Evolutionary conservation across 106 monocot genomes (phyloP), one percentile per base, ranked within the genome.

Genomic region (Dioscorea alata): DNA sequence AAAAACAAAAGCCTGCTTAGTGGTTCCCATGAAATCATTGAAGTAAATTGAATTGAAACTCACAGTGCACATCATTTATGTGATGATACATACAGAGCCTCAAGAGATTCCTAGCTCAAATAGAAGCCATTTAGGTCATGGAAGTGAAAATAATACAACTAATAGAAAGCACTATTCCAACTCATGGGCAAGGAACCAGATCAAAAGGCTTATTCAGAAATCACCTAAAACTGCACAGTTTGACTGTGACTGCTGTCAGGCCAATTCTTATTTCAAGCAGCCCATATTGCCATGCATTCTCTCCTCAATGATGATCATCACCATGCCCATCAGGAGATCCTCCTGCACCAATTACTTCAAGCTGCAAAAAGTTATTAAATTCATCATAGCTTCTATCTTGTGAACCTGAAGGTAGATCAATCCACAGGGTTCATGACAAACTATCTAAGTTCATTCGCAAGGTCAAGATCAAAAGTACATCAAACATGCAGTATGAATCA

Each of bases 291-390:
- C 10, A 64, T 28, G 24, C 23, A 33, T 8, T 52, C 49, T 20
- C 49, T 68, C 49, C 74, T 59, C 82, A 72, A 50, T 82, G 75
- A 35, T 86, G 73, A 13, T 79, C 83, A 32, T 93, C 86, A 63
- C 74, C 85, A 72, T 88, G 91, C 4, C 83, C 91, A 61, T 88
- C 91, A 22, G 91, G 95, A 52, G 78, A 67, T 0, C 95, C 91
- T 69, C 95, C 95, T 5, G 73, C 70, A 50, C 95, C 88, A 62
- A 88, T 61, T 61, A 89, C 95, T 76, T 96, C 88, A 53, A 96
- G 71, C 95, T 91, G 85, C 50, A 75, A 21, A 1, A 48, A 71
- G 42, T 42, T 42, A 42, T 42, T 3, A 42, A 42, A 42, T 42
- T 42, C 6, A 42, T 42, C 42, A 42, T 6, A 42, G 42, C 42